Conservation (phyloP, 345 rosid genomes). For the Populus pruinosa region DNA sequence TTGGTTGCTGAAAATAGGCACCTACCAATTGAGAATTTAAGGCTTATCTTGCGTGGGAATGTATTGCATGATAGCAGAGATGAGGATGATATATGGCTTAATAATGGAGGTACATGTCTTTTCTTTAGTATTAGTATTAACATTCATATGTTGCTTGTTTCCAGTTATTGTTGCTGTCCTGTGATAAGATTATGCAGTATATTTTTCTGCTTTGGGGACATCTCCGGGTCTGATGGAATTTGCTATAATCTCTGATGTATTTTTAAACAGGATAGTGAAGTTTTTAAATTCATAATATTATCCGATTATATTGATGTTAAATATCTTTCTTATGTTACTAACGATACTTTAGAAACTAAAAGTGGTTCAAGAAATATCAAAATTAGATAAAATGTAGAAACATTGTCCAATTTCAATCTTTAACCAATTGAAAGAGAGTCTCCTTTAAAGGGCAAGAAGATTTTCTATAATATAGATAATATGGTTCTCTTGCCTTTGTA, state of each 20-base stretch:
- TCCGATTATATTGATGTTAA: not conserved
- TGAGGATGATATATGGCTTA: constrained; percentile 53
- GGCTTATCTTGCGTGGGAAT: constrained; percentile 65
- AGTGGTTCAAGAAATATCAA: not conserved
- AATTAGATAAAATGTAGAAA: not conserved
- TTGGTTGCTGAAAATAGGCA: constrained; percentile 48
- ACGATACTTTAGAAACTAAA: not conserved
- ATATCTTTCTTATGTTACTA: not conserved
- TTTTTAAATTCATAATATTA: not conserved
- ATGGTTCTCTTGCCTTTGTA: not conserved
- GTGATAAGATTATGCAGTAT: not conserved
- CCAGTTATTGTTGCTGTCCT: not conserved
- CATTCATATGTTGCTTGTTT: not conserved
- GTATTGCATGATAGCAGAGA: constrained; percentile 56
- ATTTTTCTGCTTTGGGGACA: no score
- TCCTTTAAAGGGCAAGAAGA: not conserved
- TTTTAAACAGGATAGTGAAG: not conserved
- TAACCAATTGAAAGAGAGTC: not conserved
- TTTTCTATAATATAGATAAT: not conserved
- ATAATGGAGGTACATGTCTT: constrained; percentile 41
- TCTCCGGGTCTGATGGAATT: no score
- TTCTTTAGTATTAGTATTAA: not conserved
- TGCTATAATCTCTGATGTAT: no score
- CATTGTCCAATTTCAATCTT: not conserved
- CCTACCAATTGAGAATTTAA: constrained; percentile 54